Conservation (phyloP, 441 rosid species). For the Omphalea diandra region DNA sequence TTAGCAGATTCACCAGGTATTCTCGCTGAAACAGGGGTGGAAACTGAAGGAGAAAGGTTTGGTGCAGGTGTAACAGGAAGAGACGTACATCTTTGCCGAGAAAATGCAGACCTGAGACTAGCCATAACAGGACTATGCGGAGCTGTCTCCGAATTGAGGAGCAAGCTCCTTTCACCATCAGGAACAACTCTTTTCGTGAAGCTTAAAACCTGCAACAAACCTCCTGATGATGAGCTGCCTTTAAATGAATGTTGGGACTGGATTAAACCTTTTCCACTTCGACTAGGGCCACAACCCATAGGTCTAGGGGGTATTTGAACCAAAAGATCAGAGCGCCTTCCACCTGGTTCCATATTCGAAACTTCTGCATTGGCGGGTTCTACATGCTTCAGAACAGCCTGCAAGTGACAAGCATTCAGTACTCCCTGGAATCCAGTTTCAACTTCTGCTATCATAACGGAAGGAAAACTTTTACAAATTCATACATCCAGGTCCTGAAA, state of each 20-base stretch:
- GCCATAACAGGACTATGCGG: slow-evolving; percentile 52
- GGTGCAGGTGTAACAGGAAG: slow-evolving; percentile 74
- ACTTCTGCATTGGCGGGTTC: slow-evolving; percentile 40
- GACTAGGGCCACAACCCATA: slow-evolving; percentile 44
- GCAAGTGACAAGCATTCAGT: slow-evolving; percentile 22
- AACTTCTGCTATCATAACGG: not conserved
- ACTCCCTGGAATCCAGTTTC: not conserved
- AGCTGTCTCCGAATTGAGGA: slow-evolving; percentile 48
- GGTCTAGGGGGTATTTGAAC: slow-evolving; percentile 73
- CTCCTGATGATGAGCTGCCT: slow-evolving; percentile 56
- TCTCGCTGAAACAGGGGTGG: slow-evolving; percentile 61
- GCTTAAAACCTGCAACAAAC: slow-evolving; percentile 69
- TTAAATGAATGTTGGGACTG: slow-evolving; percentile 55
- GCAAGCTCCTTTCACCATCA: slow-evolving; percentile 65
- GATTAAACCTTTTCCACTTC: slow-evolving; percentile 52
- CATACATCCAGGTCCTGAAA: not conserved
- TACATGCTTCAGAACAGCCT: slow-evolving; percentile 38
- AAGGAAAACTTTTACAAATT: not conserved
- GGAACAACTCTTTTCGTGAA: slow-evolving; percentile 61
- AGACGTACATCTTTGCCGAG: slow-evolving; percentile 75
- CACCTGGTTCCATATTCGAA: slow-evolving; percentile 44
- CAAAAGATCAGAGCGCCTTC: slow-evolving; percentile 61
- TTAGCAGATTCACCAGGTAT: slow-evolving; percentile 54
- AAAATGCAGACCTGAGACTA: slow-evolving; percentile 36
- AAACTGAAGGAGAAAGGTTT: slow-evolving; percentile 59